Percentiles rank a stretch among this genome's conserved stretches.
phyloP scores from a whole-genome alignment of 2,329 filamentous ascomycete species.

The Aureobasidium melanogenum region DNA sequence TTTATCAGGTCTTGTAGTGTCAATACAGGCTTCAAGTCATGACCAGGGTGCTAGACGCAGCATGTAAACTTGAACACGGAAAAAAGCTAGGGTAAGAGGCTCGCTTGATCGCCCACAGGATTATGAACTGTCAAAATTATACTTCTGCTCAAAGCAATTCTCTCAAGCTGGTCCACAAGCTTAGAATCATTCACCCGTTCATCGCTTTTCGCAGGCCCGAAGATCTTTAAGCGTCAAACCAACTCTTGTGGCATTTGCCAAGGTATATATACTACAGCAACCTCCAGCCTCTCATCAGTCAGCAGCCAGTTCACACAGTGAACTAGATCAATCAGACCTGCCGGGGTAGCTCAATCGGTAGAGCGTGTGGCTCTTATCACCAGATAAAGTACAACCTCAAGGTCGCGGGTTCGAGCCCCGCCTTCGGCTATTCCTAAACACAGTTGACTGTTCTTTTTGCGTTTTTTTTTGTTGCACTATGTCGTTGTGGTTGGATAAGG shows the following conservation, averaged over 20 bases:
- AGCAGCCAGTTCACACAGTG: neutral
- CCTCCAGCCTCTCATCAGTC: neutral
- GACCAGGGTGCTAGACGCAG: neutral
- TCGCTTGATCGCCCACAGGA: neutral
- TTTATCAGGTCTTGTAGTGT: too few relatives aligned
- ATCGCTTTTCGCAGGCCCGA: too few relatives aligned
- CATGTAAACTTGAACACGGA: neutral
- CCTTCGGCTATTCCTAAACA: constrained; percentile 10
- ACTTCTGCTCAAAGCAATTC: neutral
- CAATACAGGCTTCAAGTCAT: neutral
- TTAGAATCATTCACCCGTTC: neutral
- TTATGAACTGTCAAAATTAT: too few relatives aligned
- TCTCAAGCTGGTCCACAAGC: too few relatives aligned
- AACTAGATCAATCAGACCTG: constrained; percentile 14
- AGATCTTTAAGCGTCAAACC: too few relatives aligned
- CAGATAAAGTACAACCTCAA: neutral
- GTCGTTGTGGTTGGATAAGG: neutral
- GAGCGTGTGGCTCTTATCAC: constrained; percentile 38
- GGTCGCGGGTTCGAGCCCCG: constrained; percentile 11
- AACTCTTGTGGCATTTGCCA: too few relatives aligned
- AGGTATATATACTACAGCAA: neutral
- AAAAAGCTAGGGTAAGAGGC: neutral
- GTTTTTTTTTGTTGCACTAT: neutral
- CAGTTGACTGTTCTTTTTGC: neutral
- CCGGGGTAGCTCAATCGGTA: constrained; percentile 42